Percentiles rank a stretch among this genome's conserved stretches.
Conservation (phyloP, 352 stramenopile species). For the Pythium insidiosum region DNA sequence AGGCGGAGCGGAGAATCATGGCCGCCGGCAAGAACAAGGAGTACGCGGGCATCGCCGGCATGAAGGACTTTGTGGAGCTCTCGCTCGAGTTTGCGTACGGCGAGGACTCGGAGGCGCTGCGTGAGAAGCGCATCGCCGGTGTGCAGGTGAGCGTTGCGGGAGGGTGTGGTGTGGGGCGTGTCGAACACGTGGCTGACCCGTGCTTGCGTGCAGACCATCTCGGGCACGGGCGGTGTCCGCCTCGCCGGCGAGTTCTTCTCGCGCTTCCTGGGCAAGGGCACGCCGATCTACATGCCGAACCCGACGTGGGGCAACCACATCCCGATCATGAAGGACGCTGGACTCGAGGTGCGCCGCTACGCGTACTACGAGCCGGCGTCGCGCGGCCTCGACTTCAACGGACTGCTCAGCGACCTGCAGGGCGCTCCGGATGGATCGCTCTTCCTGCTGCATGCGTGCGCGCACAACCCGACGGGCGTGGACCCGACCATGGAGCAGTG, state of each 20-base stretch:
- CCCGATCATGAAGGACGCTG: slow-evolving; percentile 88
- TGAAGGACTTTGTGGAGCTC: slow-evolving; percentile 94
- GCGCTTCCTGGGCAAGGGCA: slow-evolving; percentile 80
- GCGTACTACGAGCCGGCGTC: slow-evolving; percentile 82
- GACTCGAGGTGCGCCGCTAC: slow-evolving; percentile 75
- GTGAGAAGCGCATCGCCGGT: slow-evolving; percentile 89
- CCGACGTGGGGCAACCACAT: slow-evolving; percentile 99
- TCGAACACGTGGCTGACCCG: too few species aligned
- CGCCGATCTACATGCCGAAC: slow-evolving; percentile 97
- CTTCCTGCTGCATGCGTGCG: slow-evolving; percentile 98
- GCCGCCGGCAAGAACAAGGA: slow-evolving; percentile 94
- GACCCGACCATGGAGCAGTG: slow-evolving; percentile 98
- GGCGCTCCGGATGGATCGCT: slow-evolving; percentile 90
- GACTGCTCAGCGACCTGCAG: slow-evolving; percentile 93
- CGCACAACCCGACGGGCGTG: slow-evolving; percentile 98
- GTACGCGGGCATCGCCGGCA: slow-evolving; percentile 95
- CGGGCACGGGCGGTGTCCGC: slow-evolving; percentile 96
- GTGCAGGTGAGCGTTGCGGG: slow-evolving; percentile 59
- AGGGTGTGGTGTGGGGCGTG: too few species aligned
- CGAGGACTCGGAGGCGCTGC: slow-evolving; percentile 88
- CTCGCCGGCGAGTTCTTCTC: slow-evolving; percentile 95
- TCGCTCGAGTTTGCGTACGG: slow-evolving; percentile 96
- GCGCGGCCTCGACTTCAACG: slow-evolving; percentile 89
- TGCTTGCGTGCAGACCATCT: slow-evolving; percentile 91
- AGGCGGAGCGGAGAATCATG: slow-evolving; percentile 95